phyloP scores from a whole-genome alignment of 306 rosid species.

The Elaeagnus macrophylla region DNA sequence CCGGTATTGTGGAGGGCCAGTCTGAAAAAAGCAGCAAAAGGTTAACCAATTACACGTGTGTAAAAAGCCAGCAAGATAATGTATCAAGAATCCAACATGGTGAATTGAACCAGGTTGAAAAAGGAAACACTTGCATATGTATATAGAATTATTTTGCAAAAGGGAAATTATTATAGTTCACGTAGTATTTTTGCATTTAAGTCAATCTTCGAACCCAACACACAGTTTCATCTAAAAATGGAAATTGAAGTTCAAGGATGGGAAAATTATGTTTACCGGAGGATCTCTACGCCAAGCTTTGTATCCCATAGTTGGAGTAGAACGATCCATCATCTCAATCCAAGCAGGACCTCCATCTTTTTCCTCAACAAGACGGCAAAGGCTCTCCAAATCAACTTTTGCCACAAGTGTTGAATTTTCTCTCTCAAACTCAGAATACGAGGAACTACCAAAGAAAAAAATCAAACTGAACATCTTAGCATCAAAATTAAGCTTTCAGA shows the following conservation, averaged over 20 bases:
- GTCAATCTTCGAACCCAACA: too few relatives aligned
- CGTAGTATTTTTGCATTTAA: too few relatives aligned
- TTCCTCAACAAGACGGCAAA: constrained; percentile 39
- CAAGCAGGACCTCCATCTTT: constrained; percentile 83
- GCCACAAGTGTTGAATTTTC: constrained; percentile 31
- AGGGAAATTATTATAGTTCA: neutral
- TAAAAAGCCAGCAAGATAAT: neutral
- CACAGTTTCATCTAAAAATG: too few relatives aligned
- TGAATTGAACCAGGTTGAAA: neutral
- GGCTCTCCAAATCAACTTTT: constrained; percentile 33
- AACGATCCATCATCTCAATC: constrained; percentile 93
- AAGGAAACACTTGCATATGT: constrained; percentile 6
- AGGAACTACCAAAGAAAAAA: constrained; percentile 25
- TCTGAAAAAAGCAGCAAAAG: constrained; percentile 24
- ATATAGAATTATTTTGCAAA: neutral
- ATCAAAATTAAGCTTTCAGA: neutral
- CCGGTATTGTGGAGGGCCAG: constrained; percentile 53
- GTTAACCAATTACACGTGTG: constrained; percentile 10
- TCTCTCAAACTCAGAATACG: constrained; percentile 16
- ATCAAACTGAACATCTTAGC: neutral
- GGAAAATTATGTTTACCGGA: constrained; percentile 21
- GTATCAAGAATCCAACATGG: neutral
- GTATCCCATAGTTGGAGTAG: constrained; percentile 59
- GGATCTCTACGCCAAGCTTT: constrained; percentile 67
- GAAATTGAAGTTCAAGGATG: neutral